A percentile compares a stretch with the other conserved stretches of the same genome.
These are phyloP conservation scores for Patellaria atrata DNA, from an alignment of 495 filamentous ascomycete genomes.

Conservation along the genomic window DNA sequence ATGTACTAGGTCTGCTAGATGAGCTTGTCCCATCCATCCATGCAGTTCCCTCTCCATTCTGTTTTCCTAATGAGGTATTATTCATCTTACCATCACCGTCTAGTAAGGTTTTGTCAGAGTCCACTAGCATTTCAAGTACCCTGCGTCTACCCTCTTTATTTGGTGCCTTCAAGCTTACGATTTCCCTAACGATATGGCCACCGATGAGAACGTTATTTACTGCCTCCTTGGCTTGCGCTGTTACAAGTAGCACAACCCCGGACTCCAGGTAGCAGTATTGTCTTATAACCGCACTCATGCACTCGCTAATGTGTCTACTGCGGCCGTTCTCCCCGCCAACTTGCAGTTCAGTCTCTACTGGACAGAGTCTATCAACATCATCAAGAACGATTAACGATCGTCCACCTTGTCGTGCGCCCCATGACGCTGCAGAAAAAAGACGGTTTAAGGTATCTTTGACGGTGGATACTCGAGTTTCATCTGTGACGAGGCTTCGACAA, in stretches of 20 bases:
- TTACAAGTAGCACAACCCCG: slow-evolving; percentile 76
- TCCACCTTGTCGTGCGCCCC: slow-evolving; percentile 76
- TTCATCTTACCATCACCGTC: slow-evolving; percentile 30
- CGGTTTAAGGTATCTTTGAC: slow-evolving; percentile 79
- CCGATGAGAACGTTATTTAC: slow-evolving; percentile 28
- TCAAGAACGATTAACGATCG: slow-evolving; percentile 74
- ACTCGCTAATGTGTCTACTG: slow-evolving; percentile 82
- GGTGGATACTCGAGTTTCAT: slow-evolving; percentile 72
- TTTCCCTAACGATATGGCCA: slow-evolving; percentile 27
- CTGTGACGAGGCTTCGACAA: slow-evolving; percentile 69
- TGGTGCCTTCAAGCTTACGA: slow-evolving; percentile 67
- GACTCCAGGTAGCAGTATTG: slow-evolving; percentile 65
- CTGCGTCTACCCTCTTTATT: slow-evolving; percentile 79
- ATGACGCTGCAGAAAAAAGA: slow-evolving; percentile 75
- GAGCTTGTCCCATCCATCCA: slow-evolving; percentile 25
- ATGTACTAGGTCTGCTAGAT: slow-evolving; percentile 33
- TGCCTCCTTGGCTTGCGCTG: slow-evolving; percentile 78
- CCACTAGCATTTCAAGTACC: slow-evolving; percentile 59
- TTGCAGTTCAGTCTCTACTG: slow-evolving; percentile 81
- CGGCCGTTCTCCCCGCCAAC: slow-evolving; percentile 83
- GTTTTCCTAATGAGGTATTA: slow-evolving; percentile 7
- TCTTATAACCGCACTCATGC: slow-evolving; percentile 65
- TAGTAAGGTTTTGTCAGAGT: slow-evolving; percentile 21
- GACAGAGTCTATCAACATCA: slow-evolving; percentile 84
- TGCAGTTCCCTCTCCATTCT: slow-evolving; percentile 11